Conservation (phyloP, 441 rosid genomes). For the Hypseocharis bilobata region DNA sequence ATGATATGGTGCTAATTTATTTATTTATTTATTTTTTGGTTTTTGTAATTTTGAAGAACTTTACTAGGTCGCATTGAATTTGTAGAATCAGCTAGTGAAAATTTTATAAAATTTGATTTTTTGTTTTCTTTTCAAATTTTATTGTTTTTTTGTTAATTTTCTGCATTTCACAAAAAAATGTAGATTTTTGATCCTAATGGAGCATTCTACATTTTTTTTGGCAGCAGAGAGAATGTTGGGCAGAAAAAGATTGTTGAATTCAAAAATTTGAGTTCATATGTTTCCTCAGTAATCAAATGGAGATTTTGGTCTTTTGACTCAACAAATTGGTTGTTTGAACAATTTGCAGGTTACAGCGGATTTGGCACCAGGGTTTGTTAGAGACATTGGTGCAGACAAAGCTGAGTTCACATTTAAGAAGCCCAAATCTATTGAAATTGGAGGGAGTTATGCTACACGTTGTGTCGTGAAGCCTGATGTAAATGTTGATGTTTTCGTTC, state of each 20-base stretch:
- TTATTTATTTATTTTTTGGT: not conserved
- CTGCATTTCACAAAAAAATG: not conserved
- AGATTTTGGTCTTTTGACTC: not conserved
- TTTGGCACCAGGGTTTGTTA: constrained; percentile 52
- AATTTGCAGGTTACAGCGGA: constrained; percentile 53
- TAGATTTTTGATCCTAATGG: not conserved
- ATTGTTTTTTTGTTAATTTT: not conserved
- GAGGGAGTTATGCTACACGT: constrained; percentile 62
- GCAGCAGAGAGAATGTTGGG: no score
- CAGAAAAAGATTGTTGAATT: not conserved
- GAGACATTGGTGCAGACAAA: constrained; percentile 69
- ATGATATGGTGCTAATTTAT: no score
- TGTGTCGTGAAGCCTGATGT: constrained; percentile 55
- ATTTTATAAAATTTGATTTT: not conserved
- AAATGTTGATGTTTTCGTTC: constrained; percentile 56
- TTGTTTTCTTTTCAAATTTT: not conserved
- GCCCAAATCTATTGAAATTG: constrained; percentile 48
- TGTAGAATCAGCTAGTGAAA: not conserved
- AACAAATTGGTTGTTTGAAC: not conserved
- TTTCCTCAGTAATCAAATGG: not conserved
- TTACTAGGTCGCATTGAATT: not conserved
- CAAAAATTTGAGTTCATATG: not conserved
- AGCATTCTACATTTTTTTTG: not conserved
- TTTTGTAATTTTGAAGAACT: not conserved
- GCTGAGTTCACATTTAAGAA: constrained; percentile 68